Evolutionary conservation across 352 stramenopile genomes (phyloP).

Genomic region (Globisporangium ultimum): DNA sequence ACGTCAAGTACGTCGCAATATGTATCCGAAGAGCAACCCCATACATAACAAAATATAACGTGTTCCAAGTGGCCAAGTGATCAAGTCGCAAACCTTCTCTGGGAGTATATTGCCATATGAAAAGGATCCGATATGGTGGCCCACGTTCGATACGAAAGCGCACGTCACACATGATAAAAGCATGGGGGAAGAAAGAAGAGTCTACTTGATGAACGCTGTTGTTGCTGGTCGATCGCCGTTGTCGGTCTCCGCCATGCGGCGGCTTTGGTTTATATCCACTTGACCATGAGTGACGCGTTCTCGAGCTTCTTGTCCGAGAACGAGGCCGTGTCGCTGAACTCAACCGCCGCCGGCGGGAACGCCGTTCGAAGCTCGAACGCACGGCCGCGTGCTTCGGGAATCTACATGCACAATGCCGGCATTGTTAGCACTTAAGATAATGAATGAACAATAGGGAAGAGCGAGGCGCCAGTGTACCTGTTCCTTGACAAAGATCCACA

Average conservation of each 20-base stretch:
- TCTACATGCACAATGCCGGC: conserved; percentile 20
- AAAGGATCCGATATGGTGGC: too few relatives aligned
- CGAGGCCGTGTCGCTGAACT: conserved; percentile 44
- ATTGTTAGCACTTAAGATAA: background rate
- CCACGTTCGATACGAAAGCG: too few relatives aligned
- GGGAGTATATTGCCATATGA: too few relatives aligned
- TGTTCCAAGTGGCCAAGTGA: too few relatives aligned
- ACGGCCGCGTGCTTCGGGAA: conserved; percentile 59
- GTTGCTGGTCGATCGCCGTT: too few relatives aligned
- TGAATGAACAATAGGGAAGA: conserved; percentile 1
- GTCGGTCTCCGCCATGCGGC: background rate
- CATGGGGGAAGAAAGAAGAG: too few relatives aligned
- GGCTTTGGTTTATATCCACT: conserved; percentile 45
- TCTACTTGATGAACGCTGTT: too few relatives aligned
- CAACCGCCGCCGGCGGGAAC: conserved; percentile 53
- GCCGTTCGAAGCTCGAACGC: conserved; percentile 72
- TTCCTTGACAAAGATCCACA: conserved; percentile 73
- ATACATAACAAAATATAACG: too few relatives aligned
- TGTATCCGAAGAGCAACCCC: too few relatives aligned
- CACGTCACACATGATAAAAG: too few relatives aligned
- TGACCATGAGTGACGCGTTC: conserved; percentile 76
- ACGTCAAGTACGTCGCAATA: too few relatives aligned
- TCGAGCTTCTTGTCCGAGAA: conserved; percentile 67
- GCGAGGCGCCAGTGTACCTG: conserved; percentile 28
- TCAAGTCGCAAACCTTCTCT: too few relatives aligned